Percentiles rank a stretch among this genome's conserved stretches.
phyloP scores from a whole-genome alignment of 768 basidiomycete genomes.

The Calocera viscosa region DNA sequence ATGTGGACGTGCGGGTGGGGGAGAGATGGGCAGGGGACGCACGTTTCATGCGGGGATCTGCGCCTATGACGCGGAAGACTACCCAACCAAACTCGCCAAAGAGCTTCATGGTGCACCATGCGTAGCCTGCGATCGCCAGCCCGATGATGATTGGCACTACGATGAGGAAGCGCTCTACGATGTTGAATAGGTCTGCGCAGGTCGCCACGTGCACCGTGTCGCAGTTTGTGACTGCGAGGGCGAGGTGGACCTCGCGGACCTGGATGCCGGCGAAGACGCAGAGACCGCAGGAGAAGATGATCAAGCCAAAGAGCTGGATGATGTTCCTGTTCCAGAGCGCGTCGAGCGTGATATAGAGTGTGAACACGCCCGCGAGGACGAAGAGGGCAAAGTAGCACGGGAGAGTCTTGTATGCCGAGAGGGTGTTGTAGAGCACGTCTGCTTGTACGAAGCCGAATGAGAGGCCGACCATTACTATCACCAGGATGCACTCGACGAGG shows the following conservation, averaged over 20 bases:
- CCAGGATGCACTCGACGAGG: slow-evolving; percentile 13
- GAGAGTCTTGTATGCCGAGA: slow-evolving; percentile 45
- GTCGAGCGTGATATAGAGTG: slow-evolving; percentile 68
- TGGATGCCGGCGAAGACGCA: slow-evolving; percentile 64
- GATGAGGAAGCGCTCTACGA: slow-evolving; percentile 55
- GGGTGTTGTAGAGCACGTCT: background rate
- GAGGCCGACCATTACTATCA: slow-evolving; percentile 31
- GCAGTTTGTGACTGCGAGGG: slow-evolving; percentile 27
- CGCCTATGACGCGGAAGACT: slow-evolving; percentile 75
- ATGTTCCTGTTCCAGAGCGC: slow-evolving; percentile 67
- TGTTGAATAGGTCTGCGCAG: slow-evolving; percentile 42
- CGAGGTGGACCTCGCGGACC: slow-evolving; percentile 12
- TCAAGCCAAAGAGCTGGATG: slow-evolving; percentile 43
- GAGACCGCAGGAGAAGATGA: slow-evolving; percentile 63
- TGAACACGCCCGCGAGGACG: slow-evolving; percentile 68
- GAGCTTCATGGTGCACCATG: slow-evolving; percentile 57
- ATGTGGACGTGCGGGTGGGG: too few relatives aligned
- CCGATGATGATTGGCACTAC: slow-evolving; percentile 59
- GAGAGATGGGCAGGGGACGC: too few relatives aligned
- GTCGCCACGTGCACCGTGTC: background rate
- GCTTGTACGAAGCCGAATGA: slow-evolving; percentile 1
- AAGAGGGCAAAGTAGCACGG: slow-evolving; percentile 79
- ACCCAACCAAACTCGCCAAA: slow-evolving; percentile 84
- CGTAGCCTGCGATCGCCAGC: slow-evolving; percentile 49
- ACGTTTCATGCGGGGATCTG: slow-evolving; percentile 77